Conservation (phyloP, 2,329 filamentous ascomycete species). For the Chrysosporium keratinophilum region DNA sequence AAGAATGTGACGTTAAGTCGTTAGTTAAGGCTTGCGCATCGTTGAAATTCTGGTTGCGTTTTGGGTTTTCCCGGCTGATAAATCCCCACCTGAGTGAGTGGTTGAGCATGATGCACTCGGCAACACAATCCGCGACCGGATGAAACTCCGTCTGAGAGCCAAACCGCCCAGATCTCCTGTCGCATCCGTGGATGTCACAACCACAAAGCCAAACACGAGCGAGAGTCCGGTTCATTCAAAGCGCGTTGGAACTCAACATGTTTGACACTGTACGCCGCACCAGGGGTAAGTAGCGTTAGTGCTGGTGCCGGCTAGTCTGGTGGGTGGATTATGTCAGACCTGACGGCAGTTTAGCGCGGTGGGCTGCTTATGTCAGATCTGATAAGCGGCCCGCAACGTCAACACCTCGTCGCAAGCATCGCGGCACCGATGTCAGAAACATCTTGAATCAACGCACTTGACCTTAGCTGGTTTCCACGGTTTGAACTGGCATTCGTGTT, state of each 20-base stretch:
- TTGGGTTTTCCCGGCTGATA: background rate
- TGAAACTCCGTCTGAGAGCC: background rate
- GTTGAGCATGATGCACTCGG: background rate
- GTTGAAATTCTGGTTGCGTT: background rate
- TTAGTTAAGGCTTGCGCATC: background rate
- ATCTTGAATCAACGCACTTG: no score
- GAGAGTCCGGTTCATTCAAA: background rate
- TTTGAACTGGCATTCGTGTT: no score
- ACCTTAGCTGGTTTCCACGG: no score
- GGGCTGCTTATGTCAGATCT: no score
- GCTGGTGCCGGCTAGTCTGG: background rate
- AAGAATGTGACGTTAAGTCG: background rate
- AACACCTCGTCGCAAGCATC: no score
- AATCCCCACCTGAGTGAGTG: no score
- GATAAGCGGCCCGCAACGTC: no score
- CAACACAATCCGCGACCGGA: constrained; percentile 1
- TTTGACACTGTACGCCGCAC: background rate
- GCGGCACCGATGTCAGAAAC: no score
- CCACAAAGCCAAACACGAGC: background rate
- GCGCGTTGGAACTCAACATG: background rate
- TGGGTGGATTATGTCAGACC: background rate
- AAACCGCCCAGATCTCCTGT: background rate
- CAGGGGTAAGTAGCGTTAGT: background rate
- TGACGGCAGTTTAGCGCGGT: no score
- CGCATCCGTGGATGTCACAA: background rate